Evolutionary conservation across 164 flowering plant genomes (phyloP).

Genomic region (Magnolia kwangsiensis): DNA sequence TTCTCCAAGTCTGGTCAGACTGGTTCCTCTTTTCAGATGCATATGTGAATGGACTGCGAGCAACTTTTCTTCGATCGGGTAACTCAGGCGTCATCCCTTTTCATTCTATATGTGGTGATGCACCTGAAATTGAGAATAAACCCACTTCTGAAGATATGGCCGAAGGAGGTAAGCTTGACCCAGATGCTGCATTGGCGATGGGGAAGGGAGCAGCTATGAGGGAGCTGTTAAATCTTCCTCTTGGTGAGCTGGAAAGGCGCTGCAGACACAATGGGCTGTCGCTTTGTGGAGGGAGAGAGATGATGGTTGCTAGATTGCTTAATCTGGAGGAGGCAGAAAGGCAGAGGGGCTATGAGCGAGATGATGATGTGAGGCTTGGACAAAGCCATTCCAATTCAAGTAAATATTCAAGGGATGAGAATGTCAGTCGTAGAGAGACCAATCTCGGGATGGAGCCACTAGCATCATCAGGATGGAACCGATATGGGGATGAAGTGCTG

Average conservation of each 20-base stretch:
- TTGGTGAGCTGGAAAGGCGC: constrained; percentile 90
- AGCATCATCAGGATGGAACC: constrained; percentile 50
- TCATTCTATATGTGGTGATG: constrained; percentile 93
- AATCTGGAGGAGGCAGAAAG: constrained; percentile 95
- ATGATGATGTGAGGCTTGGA: constrained; percentile 61
- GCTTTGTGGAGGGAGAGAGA: constrained; percentile 93
- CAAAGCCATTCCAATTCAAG: constrained; percentile 48
- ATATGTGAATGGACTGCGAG: constrained; percentile 90
- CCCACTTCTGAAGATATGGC: constrained; percentile 37
- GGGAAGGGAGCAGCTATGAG: constrained; percentile 86
- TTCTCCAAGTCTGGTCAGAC: constrained; percentile 98
- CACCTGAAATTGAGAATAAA: constrained; percentile 73
- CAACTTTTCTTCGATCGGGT: constrained; percentile 88
- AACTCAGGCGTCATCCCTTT: constrained; percentile 81
- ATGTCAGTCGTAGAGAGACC: constrained; percentile 35
- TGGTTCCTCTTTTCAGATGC: constrained; percentile 99
- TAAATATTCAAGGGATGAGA: constrained; percentile 34
- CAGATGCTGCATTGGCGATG: constrained; percentile 93
- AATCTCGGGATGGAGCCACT: constrained; percentile 37
- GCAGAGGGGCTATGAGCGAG: constrained; percentile 64
- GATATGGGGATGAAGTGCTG: constrained; percentile 43
- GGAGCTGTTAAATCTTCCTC: constrained; percentile 78
- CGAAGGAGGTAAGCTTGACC: constrained; percentile 51
- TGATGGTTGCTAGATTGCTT: constrained; percentile 94
- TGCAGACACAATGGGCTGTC: constrained; percentile 97